Evolutionary conservation across 805 yeast species (phyloP), one percentile per base, ranked within the genome.

Genomic region (Starmerella kuoi): DNA sequence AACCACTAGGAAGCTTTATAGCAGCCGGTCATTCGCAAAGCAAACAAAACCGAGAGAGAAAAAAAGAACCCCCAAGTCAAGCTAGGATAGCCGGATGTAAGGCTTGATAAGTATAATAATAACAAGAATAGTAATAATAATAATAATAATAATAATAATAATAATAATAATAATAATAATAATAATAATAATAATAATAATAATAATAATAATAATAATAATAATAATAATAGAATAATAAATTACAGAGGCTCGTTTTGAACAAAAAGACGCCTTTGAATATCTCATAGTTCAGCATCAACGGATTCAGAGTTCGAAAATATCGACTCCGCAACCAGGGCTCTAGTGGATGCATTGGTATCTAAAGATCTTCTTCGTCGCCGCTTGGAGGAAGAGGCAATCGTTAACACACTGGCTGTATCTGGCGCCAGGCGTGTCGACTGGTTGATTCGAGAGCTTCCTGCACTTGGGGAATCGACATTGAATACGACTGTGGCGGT

Each of bases 281-380:
- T n/a, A n/a, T n/a, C n/a, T n/a, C n/a, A n/a, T n/a, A n/a, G n/a
- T n/a, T n/a, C n/a, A n/a, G 9, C 28, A 9, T 35, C 40, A 3
- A 35, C 6, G 17, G 41, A 38, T 35, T 45, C 43, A 26, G 37
- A 20, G 7, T 33, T 31, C 8, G 49, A 42, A 31, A 55, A 37
- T 39, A 50, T 20, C 41, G 50, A 38, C 35, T 57, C 64, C 9
- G 64, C 62, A 3, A 62, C 60, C 26, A 61, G 46, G 3, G 62
- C 65, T 24, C 56, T 48, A 7, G 61, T 61, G 19, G 59, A 53
- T 12, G 65, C 65, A 45, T 61, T 61, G 15, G 65, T 61, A 42
- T 61, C 65, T 17, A 61, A 49, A 5, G 63, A 58, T 36, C 58
- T 52, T 26, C 64, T 50, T 18, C 63, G 50, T 17, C 52, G 52